These are phyloP conservation scores for Thalia dealbata DNA, from an alignment of 176 grass and related monocot genomes.

Conservation along the genomic window DNA sequence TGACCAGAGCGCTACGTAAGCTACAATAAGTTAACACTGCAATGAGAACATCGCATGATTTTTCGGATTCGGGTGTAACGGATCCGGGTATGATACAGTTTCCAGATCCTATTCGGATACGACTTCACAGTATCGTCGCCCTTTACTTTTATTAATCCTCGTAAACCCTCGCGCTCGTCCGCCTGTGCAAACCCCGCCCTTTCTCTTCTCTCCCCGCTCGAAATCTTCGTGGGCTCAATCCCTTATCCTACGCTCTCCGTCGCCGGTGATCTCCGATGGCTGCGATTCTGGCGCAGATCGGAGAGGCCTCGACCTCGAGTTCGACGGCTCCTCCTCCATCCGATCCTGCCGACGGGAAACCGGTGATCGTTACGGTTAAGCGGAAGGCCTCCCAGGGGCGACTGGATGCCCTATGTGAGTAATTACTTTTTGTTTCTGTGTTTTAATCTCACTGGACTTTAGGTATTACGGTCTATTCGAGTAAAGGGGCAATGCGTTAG, in stretches of 20 bases:
- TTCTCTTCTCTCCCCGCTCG: too few relatives aligned
- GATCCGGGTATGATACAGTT: too few relatives aligned
- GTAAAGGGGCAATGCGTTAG: background rate
- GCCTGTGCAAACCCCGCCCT: too few relatives aligned
- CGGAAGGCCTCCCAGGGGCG: conserved; percentile 52
- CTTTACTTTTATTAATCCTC: too few relatives aligned
- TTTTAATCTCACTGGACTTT: background rate
- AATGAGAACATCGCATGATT: too few relatives aligned
- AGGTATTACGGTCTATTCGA: background rate
- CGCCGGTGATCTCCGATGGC: conserved; percentile 5
- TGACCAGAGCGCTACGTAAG: too few relatives aligned
- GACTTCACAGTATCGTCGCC: too few relatives aligned
- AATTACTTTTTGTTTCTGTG: background rate
- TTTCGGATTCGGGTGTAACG: too few relatives aligned
- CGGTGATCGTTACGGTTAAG: conserved; percentile 73
- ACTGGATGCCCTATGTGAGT: conserved; percentile 65
- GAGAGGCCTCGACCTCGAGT: background rate
- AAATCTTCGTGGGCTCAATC: too few relatives aligned
- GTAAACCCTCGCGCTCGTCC: too few relatives aligned
- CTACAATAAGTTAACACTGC: too few relatives aligned
- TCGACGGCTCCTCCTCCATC: conserved; percentile 11
- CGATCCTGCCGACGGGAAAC: conserved; percentile 27
- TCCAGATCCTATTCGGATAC: too few relatives aligned
- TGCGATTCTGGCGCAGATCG: background rate
- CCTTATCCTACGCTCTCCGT: background rate